Conservation (phyloP, 2,329 filamentous ascomycete genomes). For the Coniochaeta prunicola region DNA sequence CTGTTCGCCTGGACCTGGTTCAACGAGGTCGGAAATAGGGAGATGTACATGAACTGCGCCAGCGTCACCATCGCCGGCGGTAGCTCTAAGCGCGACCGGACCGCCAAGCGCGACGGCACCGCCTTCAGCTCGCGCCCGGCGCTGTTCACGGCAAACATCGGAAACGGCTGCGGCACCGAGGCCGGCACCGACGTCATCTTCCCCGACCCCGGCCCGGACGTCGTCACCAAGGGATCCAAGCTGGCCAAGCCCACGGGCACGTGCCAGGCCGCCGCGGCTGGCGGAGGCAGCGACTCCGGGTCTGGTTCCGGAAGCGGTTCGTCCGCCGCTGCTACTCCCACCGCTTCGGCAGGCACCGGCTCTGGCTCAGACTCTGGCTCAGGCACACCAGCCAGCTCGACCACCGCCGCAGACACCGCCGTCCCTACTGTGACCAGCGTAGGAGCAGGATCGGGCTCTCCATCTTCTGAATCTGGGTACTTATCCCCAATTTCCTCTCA, state of each 20-base stretch:
- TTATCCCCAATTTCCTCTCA: not conserved
- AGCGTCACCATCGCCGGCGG: conserved; percentile 51
- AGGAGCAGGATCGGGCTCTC: not conserved
- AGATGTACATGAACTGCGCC: conserved; percentile 86
- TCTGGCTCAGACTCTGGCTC: not conserved
- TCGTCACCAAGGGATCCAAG: conserved; percentile 12
- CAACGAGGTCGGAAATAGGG: conserved; percentile 64
- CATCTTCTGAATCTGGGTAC: not conserved
- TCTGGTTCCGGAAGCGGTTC: not conserved
- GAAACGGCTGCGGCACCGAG: conserved; percentile 8
- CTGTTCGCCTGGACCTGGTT: conserved; percentile 74
- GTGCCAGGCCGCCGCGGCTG: conserved; percentile 1
- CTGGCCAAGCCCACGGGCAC: conserved; percentile 7
- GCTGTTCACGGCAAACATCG: conserved; percentile 11
- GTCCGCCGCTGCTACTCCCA: not conserved
- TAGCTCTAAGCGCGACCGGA: conserved; percentile 16
- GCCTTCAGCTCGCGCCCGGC: not conserved
- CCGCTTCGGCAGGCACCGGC: conserved; percentile 4
- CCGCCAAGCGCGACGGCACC: conserved; percentile 20
- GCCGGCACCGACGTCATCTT: conserved; percentile 11
- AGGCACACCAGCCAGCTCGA: not conserved
- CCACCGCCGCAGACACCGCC: not conserved
- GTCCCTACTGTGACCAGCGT: not conserved
- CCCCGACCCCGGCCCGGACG: conserved; percentile 16
- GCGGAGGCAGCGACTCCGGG: not conserved